These are phyloP conservation scores for Gracilariopsis chorda DNA, from an alignment of 23 red algal species.

Conservation along the genomic window DNA sequence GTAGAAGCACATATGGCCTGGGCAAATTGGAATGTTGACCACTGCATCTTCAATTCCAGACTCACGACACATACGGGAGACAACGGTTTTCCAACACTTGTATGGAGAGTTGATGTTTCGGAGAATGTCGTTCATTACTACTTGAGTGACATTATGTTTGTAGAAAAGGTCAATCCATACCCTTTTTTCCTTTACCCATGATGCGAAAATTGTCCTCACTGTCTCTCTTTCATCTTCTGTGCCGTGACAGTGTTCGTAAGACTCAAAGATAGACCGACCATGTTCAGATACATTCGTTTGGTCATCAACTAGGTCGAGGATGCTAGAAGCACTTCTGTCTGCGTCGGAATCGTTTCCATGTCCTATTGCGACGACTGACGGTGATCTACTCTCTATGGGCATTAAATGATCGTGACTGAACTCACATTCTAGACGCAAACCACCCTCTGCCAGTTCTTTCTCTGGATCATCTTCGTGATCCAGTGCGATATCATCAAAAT, in stretches of 20 bases:
- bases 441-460: too few species aligned
- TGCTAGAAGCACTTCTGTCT: too few species aligned
- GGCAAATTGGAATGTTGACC: not conserved
- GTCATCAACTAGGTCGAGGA: not conserved
- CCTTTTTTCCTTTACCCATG: not conserved
- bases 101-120: not conserved
- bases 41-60: not conserved
- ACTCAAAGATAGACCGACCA: not conserved
- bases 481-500: not conserved
- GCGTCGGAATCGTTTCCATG: too few species aligned
- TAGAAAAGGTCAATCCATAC: not conserved
- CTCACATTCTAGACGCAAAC: too few species aligned
- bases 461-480: too few species aligned
- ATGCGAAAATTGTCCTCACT: not conserved
- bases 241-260: not conserved
- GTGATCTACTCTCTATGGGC: not conserved
- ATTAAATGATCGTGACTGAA: not conserved
- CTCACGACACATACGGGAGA: not conserved
- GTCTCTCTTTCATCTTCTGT: not conserved
- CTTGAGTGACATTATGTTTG: not conserved
- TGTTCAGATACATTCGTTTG: not conserved
- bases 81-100: not conserved
- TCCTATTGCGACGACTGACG: not conserved
- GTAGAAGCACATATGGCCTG: conserved; percentile 4
- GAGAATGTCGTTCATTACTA: not conserved